A percentile compares a stretch with the other conserved stretches of the same genome.
phyloP scores from a whole-genome alignment of 2,329 filamentous ascomycete species.

The Chaetomiaceae sp. region DNA sequence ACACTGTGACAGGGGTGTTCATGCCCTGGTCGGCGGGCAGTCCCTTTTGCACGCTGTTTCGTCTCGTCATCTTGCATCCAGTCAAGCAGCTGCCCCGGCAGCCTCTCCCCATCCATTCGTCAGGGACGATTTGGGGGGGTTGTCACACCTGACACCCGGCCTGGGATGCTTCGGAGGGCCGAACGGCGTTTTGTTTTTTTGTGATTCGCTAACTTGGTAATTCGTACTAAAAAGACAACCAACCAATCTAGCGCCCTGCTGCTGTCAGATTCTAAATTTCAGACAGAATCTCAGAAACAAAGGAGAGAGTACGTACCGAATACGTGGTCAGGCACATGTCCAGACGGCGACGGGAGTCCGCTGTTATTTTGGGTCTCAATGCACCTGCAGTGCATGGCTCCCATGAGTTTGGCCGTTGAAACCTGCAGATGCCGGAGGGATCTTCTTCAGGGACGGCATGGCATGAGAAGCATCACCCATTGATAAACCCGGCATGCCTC shows the following conservation, averaged over 20 bases:
- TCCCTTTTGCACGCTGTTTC: neutral
- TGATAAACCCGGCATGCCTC: neutral
- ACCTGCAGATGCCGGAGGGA: too few species aligned
- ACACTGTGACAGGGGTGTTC: constrained; percentile 1
- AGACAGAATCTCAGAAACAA: too few species aligned
- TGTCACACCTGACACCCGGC: neutral
- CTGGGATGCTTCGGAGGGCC: neutral
- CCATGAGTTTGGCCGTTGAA: neutral
- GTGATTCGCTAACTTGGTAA: constrained; percentile 3
- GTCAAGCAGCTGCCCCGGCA: neutral
- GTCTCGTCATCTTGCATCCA: constrained; percentile 9
- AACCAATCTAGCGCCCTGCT: too few species aligned
- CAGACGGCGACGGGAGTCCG: too few species aligned
- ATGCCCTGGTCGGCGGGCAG: too few species aligned
- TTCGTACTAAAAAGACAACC: too few species aligned
- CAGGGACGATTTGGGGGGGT: constrained; percentile 1
- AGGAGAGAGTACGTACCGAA: too few species aligned
- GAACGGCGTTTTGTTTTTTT: neutral
- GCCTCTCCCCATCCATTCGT: constrained; percentile 2
- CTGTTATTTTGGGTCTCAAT: neutral
- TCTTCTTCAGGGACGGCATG: too few species aligned
- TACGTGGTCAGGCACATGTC: too few species aligned
- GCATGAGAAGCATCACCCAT: neutral
- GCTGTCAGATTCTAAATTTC: neutral
- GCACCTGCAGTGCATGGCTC: neutral